A percentile compares a stretch with the other conserved stretches of the same genome.
phyloP scores from a whole-genome alignment of 2,329 filamentous ascomycete genomes.

The Diaporthe sp. region DNA sequence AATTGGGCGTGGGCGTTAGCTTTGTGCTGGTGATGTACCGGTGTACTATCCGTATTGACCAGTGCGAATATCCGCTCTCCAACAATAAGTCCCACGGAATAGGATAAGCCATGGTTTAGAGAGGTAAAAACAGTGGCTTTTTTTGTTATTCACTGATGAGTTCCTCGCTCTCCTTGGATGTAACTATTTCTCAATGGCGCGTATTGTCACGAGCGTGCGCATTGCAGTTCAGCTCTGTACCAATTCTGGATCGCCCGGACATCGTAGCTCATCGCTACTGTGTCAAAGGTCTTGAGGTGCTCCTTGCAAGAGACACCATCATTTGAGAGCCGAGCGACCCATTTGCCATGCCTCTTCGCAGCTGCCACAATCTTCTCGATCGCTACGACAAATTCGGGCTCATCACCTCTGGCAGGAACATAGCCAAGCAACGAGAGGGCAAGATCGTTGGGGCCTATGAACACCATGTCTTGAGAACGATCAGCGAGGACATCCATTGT shows the following conservation, averaged over 20 bases:
- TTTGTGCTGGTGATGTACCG: too few relatives aligned
- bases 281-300: neutral
- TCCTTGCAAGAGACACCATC: neutral
- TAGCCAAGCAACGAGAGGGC: neutral
- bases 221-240: neutral
- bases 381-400: neutral
- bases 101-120: neutral
- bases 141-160: neutral
- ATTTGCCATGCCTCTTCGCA: neutral
- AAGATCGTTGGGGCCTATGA: conserved; percentile 9
- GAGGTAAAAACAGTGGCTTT: accelerated
- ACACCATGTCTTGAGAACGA: neutral
- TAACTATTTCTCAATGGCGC: neutral
- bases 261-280: neutral
- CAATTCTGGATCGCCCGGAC: conserved; percentile 1
- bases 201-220: neutral
- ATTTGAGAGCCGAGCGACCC: neutral
- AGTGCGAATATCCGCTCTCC: too few relatives aligned
- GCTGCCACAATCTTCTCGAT: neutral
- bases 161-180: too few relatives aligned
- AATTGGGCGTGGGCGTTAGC: too few relatives aligned
- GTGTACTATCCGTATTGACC: too few relatives aligned
- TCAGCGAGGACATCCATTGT: accelerated
- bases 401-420: neutral
- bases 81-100: too few relatives aligned